These are phyloP conservation scores for Botrytis deweyae DNA, from an alignment of 2,329 filamentous ascomycete species.

Conservation along the genomic window DNA sequence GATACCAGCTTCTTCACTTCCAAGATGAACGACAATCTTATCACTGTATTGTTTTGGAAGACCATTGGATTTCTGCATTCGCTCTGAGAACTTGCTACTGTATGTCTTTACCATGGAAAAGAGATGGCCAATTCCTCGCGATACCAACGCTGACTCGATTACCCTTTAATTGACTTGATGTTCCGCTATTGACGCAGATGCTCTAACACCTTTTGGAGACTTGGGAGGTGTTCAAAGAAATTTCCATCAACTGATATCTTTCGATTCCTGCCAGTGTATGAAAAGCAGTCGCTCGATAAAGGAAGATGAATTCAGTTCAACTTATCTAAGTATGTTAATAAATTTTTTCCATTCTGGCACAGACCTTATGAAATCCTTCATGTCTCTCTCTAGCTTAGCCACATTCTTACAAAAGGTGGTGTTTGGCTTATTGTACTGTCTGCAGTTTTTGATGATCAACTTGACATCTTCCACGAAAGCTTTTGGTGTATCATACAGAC, in stretches of 20 bases:
- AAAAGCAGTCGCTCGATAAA: background rate
- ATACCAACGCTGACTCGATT: background rate
- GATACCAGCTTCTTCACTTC: background rate
- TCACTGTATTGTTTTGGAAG: background rate
- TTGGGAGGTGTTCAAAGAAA: no score
- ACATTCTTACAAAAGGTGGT: background rate
- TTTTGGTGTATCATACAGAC: background rate
- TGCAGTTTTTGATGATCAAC: conserved; percentile 12
- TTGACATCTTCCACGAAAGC: conserved; percentile 10
- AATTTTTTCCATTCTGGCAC: background rate
- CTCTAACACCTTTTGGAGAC: background rate
- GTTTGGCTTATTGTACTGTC: background rate
- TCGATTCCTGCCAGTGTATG: background rate
- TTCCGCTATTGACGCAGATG: background rate
- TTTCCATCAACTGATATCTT: no score
- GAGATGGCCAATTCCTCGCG: background rate
- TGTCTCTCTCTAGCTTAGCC: background rate
- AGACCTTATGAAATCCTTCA: background rate
- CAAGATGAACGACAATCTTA: no score
- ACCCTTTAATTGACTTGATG: accelerated
- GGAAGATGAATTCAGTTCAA: no score
- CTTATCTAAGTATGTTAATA: background rate
- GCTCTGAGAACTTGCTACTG: background rate
- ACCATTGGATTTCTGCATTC: background rate
- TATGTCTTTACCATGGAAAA: background rate